Evolutionary conservation across 352 stramenopile species (phyloP).

Genomic region (Globisporangium nodosum): DNA sequence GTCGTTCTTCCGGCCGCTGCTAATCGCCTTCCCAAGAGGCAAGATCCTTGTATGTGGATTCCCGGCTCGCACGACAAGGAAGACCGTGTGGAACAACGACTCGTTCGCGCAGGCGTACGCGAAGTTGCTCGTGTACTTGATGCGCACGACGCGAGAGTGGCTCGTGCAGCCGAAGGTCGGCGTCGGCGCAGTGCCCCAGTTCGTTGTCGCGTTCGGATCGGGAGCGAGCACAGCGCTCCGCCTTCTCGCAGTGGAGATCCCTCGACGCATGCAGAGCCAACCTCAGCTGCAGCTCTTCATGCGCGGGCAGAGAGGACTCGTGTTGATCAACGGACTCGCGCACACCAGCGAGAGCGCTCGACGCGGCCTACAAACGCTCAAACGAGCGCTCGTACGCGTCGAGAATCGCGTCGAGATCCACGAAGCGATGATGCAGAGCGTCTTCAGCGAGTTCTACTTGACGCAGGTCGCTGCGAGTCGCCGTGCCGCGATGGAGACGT

Average conservation of each 20-base stretch:
- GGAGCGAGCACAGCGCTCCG: conserved; percentile 43
- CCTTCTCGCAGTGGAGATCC: conserved; percentile 39
- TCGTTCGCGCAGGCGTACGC: conserved; percentile 37
- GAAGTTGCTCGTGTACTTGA: conserved; percentile 45
- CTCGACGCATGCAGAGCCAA: conserved; percentile 14
- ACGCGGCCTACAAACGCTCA: conserved; percentile 9
- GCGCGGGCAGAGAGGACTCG: conserved; percentile 34
- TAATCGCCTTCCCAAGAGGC: conserved; percentile 51
- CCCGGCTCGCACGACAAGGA: conserved; percentile 27
- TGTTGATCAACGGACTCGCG: conserved; percentile 48
- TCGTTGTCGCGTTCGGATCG: conserved; percentile 58
- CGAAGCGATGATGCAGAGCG: conserved; percentile 29
- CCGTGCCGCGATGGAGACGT: conserved; percentile 33
- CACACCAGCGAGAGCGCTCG: conserved; percentile 21
- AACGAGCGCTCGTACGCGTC: not conserved
- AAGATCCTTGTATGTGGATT: conserved; percentile 66
- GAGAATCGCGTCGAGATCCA: conserved; percentile 35
- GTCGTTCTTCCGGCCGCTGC: conserved; percentile 47
- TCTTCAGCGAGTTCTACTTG: conserved; percentile 67
- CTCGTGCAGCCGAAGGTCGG: conserved; percentile 71
- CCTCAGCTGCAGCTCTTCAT: conserved; percentile 32
- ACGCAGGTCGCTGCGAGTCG: conserved; percentile 42
- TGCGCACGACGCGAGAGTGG: conserved; percentile 52
- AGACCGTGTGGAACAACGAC: conserved; percentile 44
- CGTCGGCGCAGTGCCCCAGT: conserved; percentile 52